Percentiles rank a stretch among this genome's conserved stretches.
Evolutionary conservation across 2,329 filamentous ascomycete species (phyloP).

Genomic region (Fusarium nurragi): DNA sequence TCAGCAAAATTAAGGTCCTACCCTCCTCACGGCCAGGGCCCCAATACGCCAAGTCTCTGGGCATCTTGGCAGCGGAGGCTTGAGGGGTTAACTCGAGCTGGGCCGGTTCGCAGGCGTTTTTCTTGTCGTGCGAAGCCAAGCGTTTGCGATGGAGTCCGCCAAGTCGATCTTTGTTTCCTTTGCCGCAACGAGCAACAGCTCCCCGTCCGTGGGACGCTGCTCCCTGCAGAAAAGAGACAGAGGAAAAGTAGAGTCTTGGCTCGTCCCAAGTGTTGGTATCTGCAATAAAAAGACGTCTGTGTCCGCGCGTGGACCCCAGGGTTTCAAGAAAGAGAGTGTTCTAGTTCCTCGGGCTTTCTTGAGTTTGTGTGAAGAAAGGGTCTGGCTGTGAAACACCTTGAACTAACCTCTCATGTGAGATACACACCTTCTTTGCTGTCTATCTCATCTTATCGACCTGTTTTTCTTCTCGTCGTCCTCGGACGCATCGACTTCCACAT

Average conservation of each 20-base stretch:
- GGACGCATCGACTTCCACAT: slow-evolving; percentile 10
- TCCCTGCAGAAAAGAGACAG: background rate
- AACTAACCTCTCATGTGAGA: slow-evolving; percentile 7
- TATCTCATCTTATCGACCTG: background rate
- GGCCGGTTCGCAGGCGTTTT: slow-evolving; percentile 5
- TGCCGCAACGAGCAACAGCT: slow-evolving; percentile 1
- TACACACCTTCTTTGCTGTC: background rate
- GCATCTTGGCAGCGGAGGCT: slow-evolving; percentile 37
- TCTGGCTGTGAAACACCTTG: background rate
- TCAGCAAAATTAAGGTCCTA: slow-evolving; percentile 15
- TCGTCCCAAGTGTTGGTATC: background rate
- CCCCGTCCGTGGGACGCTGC: background rate
- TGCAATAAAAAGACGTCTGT: slow-evolving; percentile 31
- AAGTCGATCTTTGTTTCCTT: slow-evolving; percentile 30
- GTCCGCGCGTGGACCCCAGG: slow-evolving; percentile 1
- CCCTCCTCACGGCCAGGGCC: background rate
- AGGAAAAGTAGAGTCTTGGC: slow-evolving; percentile 8
- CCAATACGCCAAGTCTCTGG: slow-evolving; percentile 33
- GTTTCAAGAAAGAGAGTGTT: background rate
- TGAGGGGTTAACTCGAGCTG: background rate
- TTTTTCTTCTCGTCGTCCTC: background rate
- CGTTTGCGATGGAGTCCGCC: slow-evolving; percentile 18
- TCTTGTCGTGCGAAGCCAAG: slow-evolving; percentile 22
- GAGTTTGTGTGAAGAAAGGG: background rate
- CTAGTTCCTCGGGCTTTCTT: background rate